phyloP scores from a whole-genome alignment of 1,284 basidiomycete species.

The Puccinia horiana region DNA sequence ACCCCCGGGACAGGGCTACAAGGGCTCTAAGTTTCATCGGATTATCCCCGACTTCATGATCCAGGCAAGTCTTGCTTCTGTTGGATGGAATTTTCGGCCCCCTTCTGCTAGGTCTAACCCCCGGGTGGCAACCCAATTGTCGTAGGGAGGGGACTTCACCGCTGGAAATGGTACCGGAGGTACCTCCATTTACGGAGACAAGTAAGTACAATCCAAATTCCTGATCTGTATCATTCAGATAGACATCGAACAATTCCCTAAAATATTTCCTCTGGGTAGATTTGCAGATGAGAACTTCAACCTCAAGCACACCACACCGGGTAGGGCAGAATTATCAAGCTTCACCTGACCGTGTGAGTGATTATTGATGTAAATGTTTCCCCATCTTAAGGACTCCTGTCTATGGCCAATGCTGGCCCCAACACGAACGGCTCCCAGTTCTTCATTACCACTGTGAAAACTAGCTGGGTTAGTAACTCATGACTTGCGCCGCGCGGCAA shows the following conservation, averaged over 20 bases:
- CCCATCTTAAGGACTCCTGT: constrained; percentile 13
- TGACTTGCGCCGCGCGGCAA: constrained; percentile 51
- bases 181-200: constrained; percentile 54
- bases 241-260: not conserved
- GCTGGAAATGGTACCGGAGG: constrained; percentile 57
- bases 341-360: constrained; percentile 53
- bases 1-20: constrained; percentile 52
- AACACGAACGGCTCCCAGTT: constrained; percentile 58
- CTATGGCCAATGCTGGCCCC: constrained; percentile 51
- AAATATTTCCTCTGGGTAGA: constrained; percentile 10
- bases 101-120: not conserved
- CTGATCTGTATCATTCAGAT: not conserved
- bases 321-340: constrained; percentile 53
- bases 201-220: constrained; percentile 30
- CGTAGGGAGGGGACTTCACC: constrained; percentile 57
- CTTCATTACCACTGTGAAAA: constrained; percentile 58
- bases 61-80: constrained; percentile 7
- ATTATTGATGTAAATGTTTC: not conserved
- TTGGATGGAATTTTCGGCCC: too few relatives aligned
- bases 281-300: constrained; percentile 57
- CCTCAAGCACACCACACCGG: constrained; percentile 55
- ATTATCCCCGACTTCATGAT: constrained; percentile 44
- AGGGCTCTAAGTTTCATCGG: constrained; percentile 52
- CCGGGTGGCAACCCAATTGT: constrained; percentile 4
- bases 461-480: constrained; percentile 54